Percentiles rank a stretch among this genome's conserved stretches.
Evolutionary conservation across 2,329 filamentous ascomycete genomes (phyloP).

Genomic region (Neonectria magnoliae): DNA sequence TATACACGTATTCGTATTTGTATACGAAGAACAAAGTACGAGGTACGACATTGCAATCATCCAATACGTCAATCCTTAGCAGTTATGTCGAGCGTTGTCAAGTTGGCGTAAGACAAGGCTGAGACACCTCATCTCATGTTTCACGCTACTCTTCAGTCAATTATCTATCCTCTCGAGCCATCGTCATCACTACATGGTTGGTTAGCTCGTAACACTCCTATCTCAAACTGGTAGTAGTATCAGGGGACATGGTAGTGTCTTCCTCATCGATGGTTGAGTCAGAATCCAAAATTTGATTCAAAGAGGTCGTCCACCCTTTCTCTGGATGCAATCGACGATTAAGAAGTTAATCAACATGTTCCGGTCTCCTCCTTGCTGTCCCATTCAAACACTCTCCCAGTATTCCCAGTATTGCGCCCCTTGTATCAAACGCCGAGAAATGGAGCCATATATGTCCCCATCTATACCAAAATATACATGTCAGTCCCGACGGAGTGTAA

Average conservation of each 20-base stretch:
- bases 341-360: constrained; percentile 29
- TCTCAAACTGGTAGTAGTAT: neutral
- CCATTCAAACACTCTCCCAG: constrained; percentile 24
- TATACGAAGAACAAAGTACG: neutral
- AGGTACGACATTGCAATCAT: neutral
- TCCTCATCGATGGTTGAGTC: neutral
- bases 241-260: too few species aligned
- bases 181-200: neutral
- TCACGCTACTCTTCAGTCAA: neutral
- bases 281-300: constrained; percentile 27
- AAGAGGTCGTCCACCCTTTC: constrained; percentile 31
- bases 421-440: constrained; percentile 40
- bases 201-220: neutral
- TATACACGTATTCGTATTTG: neutral
- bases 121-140: neutral
- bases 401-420: constrained; percentile 28
- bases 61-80: too few species aligned
- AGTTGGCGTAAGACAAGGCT: neutral
- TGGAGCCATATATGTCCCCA: constrained; percentile 36
- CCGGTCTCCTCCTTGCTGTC: constrained; percentile 13
- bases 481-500: constrained; percentile 8
- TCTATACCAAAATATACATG: constrained; percentile 43
- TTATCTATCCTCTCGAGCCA: neutral
- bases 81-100: neutral
- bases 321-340: constrained; percentile 24